Evolutionary conservation across 176 grass and related monocot species (phyloP).

Genomic region (Aegilops sharonensis): DNA sequence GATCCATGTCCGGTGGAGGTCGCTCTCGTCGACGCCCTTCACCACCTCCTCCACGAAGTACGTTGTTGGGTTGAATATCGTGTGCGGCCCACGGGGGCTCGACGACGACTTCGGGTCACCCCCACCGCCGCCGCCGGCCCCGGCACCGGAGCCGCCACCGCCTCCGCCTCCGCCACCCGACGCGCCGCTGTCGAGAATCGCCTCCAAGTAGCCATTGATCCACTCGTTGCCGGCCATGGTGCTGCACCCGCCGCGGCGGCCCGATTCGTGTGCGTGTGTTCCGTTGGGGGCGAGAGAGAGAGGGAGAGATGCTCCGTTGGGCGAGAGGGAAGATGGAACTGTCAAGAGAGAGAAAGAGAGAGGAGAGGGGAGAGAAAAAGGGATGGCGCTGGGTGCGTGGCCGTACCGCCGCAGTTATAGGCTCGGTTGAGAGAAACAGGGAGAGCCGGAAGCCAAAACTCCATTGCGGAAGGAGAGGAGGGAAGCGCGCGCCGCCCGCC

Average conservation of each 20-base stretch:
- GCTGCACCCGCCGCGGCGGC: background rate
- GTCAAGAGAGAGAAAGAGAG: slow-evolving; percentile 24
- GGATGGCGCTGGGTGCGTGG: background rate
- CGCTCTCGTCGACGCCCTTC: slow-evolving; percentile 90
- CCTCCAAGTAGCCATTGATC: slow-evolving; percentile 98
- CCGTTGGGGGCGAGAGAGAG: background rate
- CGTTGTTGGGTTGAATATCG: slow-evolving; percentile 82
- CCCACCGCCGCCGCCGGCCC: background rate
- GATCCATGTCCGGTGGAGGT: slow-evolving; percentile 96
- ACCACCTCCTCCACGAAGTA: slow-evolving; percentile 99
- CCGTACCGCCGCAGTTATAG: background rate
- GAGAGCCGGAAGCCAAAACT: background rate
- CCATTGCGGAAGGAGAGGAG: background rate
- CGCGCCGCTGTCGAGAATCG: slow-evolving; percentile 74
- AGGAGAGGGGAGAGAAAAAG: background rate
- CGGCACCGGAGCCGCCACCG: background rate
- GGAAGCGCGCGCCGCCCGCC: background rate
- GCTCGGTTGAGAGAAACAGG: background rate
- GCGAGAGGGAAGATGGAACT: background rate
- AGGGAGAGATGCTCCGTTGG: background rate
- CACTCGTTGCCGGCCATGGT: slow-evolving; percentile 81
- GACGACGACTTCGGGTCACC: slow-evolving; percentile 32
- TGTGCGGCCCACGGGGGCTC: slow-evolving; percentile 50
- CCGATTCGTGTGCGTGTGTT: background rate
- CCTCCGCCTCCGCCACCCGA: background rate